phyloP scores from a whole-genome alignment of 768 basidiomycete species.

The Lentinula raphanica region DNA sequence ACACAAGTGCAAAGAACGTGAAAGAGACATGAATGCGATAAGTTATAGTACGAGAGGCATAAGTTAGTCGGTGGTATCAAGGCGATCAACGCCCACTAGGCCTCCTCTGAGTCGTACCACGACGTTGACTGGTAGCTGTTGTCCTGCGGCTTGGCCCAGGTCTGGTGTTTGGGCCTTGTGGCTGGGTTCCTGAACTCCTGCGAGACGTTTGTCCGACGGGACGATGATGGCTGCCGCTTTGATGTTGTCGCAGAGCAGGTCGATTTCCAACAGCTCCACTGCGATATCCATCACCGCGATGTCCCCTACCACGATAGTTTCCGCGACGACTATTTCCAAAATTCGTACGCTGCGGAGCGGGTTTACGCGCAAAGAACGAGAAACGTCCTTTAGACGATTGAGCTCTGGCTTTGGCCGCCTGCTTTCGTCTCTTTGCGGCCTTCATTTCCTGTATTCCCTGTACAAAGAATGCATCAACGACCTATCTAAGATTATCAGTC shows the following conservation, averaged over 20 bases:
- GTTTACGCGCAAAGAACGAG: constrained; percentile 14
- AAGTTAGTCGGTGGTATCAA: neutral
- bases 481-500: constrained; percentile 3
- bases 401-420: neutral
- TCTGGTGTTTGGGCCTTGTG: neutral
- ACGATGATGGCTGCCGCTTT: constrained; percentile 13
- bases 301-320: no score
- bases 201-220: constrained; percentile 14
- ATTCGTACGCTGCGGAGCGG: neutral
- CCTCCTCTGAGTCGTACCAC: neutral
- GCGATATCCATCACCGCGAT: no score
- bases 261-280: neutral
- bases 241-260: constrained; percentile 11
- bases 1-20: no score
- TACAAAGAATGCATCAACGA: constrained; percentile 2
- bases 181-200: constrained; percentile 6
- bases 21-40: neutral
- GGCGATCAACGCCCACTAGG: neutral
- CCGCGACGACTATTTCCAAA: no score
- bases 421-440: constrained; percentile 33
- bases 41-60: neutral
- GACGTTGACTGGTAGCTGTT: neutral
- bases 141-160: neutral
- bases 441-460: constrained; percentile 71
- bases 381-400: neutral